Evolutionary conservation across 768 basidiomycete genomes (phyloP), one percentile per base, ranked within the genome.

Genomic region (Cystobasidium ongulense): DNA sequence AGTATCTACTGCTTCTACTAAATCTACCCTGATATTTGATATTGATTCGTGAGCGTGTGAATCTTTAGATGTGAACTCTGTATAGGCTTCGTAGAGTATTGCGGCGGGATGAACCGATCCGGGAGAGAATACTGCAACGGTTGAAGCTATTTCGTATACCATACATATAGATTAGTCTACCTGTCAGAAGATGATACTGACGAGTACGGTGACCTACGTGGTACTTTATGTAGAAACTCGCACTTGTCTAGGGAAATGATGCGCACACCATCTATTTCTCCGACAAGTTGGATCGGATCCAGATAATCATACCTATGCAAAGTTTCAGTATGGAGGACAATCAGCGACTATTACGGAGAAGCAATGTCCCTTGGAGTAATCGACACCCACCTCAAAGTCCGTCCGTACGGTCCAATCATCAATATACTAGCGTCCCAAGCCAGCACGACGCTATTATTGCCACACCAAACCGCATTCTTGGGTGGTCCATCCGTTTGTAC

Each of bases 41-140:
- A 98, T 90, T 78, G 85, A 91, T 81, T 97, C 95, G 78, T 97
- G 92, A 0, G 94, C 90, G 80, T 93, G 92, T 1, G 95, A 90
- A 0, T 61, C 39, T 63, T 89, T 88, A 23, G 85, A 85, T 1
- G 85, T 85, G 80, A 95, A 98, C 77, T 88, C 89, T 76, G 92
- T 88, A 86, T 91, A 90, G 25, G 96, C 95, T 76, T 96, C 91
- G 77, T 88, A 92, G 1, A 99, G 84, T 68, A 95, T 93, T 0
- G 96, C 92, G 1, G 93, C 87, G 0, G 94, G 89, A 1, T 91
- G 88, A 0, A 89, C 90, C 8, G 96, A 98, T 13, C 94, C 95
- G 33, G 96, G 96, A 43, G 88, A 86, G 81, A 97, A 95, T 36
- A 96, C 87, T 0, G 90, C 89, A 39, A 90, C 81, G 0, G 88